phyloP scores from a whole-genome alignment of 108 stramenopile genomes.

The Cyclotella atomus region DNA sequence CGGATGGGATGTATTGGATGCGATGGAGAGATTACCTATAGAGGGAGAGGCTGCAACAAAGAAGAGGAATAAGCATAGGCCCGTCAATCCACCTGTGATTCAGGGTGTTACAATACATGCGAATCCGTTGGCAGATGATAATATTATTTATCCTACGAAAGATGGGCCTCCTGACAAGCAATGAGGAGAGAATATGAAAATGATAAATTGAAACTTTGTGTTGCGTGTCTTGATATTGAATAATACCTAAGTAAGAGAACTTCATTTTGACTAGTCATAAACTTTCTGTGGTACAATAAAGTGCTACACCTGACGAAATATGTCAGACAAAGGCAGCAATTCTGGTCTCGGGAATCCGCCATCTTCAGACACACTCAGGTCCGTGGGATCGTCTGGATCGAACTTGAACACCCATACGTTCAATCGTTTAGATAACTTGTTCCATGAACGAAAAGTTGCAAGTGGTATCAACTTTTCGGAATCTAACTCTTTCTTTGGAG shows the following conservation, averaged over 20 bases:
- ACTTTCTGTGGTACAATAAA: too few relatives aligned
- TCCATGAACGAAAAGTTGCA: constrained; percentile 53
- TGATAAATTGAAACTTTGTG: too few relatives aligned
- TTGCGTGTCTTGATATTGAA: too few relatives aligned
- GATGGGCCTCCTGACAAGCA: constrained; percentile 79
- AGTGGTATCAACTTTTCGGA: constrained; percentile 28
- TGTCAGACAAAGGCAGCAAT: constrained; percentile 49
- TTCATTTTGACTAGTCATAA: too few relatives aligned
- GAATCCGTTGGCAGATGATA: constrained; percentile 94
- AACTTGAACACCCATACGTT: constrained; percentile 57
- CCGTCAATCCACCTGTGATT: constrained; percentile 87
- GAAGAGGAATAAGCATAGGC: constrained; percentile 85
- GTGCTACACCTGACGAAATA: constrained; percentile 53
- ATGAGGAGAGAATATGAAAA: too few relatives aligned
- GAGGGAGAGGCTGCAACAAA: constrained; percentile 67
- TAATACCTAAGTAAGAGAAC: too few relatives aligned
- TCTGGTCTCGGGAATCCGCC: constrained; percentile 62
- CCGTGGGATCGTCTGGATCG: constrained; percentile 45
- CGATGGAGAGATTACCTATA: constrained; percentile 93
- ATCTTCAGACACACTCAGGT: constrained; percentile 45
- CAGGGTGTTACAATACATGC: constrained; percentile 93
- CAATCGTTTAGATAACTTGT: constrained; percentile 53
- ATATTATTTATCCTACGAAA: constrained; percentile 79
- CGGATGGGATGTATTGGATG: constrained; percentile 95
- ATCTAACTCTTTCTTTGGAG: not conserved